Evolutionary conservation across 2,329 filamentous ascomycete genomes (phyloP), one percentile per base, ranked within the genome.

Genomic region (Stachybotrys elegans): DNA sequence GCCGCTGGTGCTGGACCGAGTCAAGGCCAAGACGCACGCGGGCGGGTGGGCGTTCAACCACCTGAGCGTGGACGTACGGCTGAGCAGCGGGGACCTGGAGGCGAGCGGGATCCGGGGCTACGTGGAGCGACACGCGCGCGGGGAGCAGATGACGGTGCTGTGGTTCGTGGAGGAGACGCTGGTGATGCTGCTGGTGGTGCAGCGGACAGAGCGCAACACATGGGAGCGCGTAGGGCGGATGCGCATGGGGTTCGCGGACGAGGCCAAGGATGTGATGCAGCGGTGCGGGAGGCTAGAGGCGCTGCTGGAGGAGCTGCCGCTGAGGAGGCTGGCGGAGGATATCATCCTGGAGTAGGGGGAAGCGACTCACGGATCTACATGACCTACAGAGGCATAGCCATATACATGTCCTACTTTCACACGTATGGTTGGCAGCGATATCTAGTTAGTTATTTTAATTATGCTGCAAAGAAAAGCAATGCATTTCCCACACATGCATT

Each of bases 161-260:
- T 65, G 62, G 62, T 65, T 64, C 38, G 54, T 63, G 16, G 62
- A 65, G 23, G 62, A 65, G 36, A 55, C 57, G 5, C 46, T 55
- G 11, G 55, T 65, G 16, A 56, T 65, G 60, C 48, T 65, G 5
- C 48, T 65, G 22, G 61, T 65, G 2, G 50, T 65, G 6, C 58
- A 64, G 48, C 51, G 55, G 36, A 54, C 53, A 1, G 45, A 50
- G 0, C 39, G 53, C 2, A 45, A 54, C 0, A 47, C 51, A 4
- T 65, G 62, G 62, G 60, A 65, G 43, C 56, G 62, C 2, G 58
- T 63, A 4, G 62, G 62, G 11, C 51, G 62, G n/a, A 60, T 62
- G 49, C 51, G 62, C 19, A 65, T 65, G 62, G 57, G 57, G 6
- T 65, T 65, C 36, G 48, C 52, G 1, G 57, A 60, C 37, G 62